A percentile compares a stretch with the other conserved stretches of the same genome.
Evolutionary conservation across 2,329 filamentous ascomycete genomes (phyloP).

Genomic region (Paecilomyces sp.): DNA sequence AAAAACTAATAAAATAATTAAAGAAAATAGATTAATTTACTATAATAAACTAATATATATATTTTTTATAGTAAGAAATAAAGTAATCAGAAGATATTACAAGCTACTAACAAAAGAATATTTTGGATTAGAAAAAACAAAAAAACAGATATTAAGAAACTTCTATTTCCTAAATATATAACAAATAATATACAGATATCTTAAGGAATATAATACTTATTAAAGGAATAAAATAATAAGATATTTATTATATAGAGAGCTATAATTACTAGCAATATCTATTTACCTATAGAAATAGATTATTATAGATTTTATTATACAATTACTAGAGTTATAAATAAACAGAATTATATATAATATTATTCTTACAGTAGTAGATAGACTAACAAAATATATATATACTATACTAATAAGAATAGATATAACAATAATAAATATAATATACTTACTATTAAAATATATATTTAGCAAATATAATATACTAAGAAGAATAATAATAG

Average conservation of each 20-base stretch:
- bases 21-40: neutral
- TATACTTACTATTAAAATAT: neutral
- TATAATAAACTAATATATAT: neutral
- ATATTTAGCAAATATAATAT: neutral
- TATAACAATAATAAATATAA: neutral
- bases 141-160: neutral
- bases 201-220: neutral
- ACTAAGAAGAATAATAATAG: neutral
- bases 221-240: neutral
- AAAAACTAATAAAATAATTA: neutral
- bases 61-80: neutral
- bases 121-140: neutral
- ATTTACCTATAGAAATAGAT: neutral
- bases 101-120: neutral
- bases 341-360: too few relatives aligned
- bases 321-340: too few relatives aligned
- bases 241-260: neutral
- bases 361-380: too few relatives aligned
- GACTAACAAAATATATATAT: too few relatives aligned
- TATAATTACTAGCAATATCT: neutral
- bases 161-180: neutral
- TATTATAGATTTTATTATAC: neutral
- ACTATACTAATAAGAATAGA: neutral
- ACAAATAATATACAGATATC: neutral
- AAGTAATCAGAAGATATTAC: neutral